Evolutionary conservation across 208 protist genomes (phyloP), one percentile per base, ranked within the genome.

Genomic region (Trypanosoma platydactyli): DNA sequence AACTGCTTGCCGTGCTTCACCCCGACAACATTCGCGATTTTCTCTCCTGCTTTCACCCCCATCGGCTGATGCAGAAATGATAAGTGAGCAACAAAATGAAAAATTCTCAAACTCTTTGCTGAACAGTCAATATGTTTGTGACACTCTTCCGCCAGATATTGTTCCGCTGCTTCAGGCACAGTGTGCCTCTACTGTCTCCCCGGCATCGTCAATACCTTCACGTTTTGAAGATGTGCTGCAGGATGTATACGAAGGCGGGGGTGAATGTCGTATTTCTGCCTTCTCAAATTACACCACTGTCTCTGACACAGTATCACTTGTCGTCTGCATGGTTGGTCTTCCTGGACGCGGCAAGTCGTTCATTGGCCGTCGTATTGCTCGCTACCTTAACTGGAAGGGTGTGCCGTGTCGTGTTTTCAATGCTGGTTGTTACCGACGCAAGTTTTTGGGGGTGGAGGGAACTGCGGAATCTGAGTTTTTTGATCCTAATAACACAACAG

Each of bases 361-460:
- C 69, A 95, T 94, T 66, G 75, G 81, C 53, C 73, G 79, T 58
- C 81, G 88, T 9, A 63, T 97, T 7, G 71, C 87, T 66, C 86
- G 92, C 20, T 97, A 97, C 79, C 80, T 96, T 57, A 94, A 94
- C 63, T 97, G 92, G 92, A 92, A 94, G 53, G 92, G 92, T 56
- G 82, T 96, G 12, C 80, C 87, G 3, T 95, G 89, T 62, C 59
- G 72, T 5, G 89, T 96, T 13, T 97, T 97, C 77, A 97, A 97
- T 64, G 90, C 88, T 0, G 90, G 90, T 9, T 79, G 87, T 68
- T 96, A 96, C 64, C 80, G 92, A 9, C 83, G 92, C 13, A 67
- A 92, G 61, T 63, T 95, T 22, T 64, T 97, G 5, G 90, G 90
- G 29, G 83, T 86, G n/a, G 87, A 82, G 24, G 83, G 66, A 4